Conservation (phyloP, 1,284 basidiomycete species). For the Xanthoconium separans region DNA sequence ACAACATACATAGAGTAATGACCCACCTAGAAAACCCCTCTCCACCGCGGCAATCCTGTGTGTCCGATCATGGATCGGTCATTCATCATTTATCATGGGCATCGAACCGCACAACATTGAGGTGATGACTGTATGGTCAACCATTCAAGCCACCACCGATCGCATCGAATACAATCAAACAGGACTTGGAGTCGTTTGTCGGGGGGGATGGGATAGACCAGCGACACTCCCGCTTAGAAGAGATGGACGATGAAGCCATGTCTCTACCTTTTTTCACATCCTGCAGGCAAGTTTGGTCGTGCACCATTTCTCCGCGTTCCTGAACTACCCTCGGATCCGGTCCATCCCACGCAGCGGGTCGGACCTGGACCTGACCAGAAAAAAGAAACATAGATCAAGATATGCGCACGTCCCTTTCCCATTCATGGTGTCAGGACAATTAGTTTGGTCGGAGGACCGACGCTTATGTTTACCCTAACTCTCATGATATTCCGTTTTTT, state of each 20-base stretch:
- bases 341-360: neutral
- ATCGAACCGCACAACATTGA: neutral
- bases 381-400: neutral
- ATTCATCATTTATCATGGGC: too few species aligned
- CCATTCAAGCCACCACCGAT: neutral
- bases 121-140: neutral
- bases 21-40: neutral
- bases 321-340: neutral
- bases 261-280: neutral
- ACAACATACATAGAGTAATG: neutral
- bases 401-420: neutral
- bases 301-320: neutral
- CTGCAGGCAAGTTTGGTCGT: neutral
- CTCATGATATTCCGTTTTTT: neutral
- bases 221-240: neutral
- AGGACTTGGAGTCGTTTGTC: neutral
- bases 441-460: neutral
- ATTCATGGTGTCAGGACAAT: neutral
- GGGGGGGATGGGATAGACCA: neutral
- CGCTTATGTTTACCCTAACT: neutral
- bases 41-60: neutral
- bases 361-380: neutral
- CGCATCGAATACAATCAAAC: neutral
- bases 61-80: neutral
- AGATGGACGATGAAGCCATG: neutral